Evolutionary conservation across 441 rosid genomes (phyloP), one percentile per base, ranked within the genome.

Genomic region (Aleurites moluccanus): DNA sequence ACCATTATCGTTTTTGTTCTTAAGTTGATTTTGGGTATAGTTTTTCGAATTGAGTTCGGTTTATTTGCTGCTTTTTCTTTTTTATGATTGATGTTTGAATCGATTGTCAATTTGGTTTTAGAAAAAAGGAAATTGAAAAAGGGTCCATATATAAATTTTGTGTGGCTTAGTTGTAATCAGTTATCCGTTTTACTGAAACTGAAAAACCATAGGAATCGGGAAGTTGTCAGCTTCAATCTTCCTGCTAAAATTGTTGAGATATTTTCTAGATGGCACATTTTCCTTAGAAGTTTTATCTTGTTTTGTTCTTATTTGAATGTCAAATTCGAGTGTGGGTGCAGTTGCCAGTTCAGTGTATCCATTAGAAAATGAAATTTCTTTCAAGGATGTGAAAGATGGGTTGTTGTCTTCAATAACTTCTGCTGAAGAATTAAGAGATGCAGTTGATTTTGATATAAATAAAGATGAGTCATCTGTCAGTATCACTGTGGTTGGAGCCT

Each of bases 401-500:
- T 77, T 84, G 64, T 20, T 84, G 77, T 82, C 78, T 65, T 74
- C 88, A 11, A 85, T 75, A 60, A 67, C 67, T 21, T 59, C 91
- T 45, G 70, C 85, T 20, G 81, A 85, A 68, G 91, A 88, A 76
- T 69, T 69, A 72, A 73, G 79, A 67, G 84, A 75, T 62, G 53
- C 49, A 65, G 83, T 77, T 38, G 76, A 74, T 74, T 82, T 81
- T 73, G 83, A 83, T 55, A 21, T 47, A 59, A 81, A 83, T 76
- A 76, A 75, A 44, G 82, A 68, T 33, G 84, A 85, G 74, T 83
- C 96, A 27, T 80, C 96, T 25, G 97, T 94, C 77, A 90, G 96
- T 78, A 94, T 94, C 45, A 88, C 93, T 10, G 92, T 94, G 50
- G 96, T 94, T 13, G 99, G 99, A 79, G 99, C 99, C 53, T 94